Evolutionary conservation across 2,329 filamentous ascomycete species (phyloP).

Genomic region (Stagonosporopsis vannaccii): DNA sequence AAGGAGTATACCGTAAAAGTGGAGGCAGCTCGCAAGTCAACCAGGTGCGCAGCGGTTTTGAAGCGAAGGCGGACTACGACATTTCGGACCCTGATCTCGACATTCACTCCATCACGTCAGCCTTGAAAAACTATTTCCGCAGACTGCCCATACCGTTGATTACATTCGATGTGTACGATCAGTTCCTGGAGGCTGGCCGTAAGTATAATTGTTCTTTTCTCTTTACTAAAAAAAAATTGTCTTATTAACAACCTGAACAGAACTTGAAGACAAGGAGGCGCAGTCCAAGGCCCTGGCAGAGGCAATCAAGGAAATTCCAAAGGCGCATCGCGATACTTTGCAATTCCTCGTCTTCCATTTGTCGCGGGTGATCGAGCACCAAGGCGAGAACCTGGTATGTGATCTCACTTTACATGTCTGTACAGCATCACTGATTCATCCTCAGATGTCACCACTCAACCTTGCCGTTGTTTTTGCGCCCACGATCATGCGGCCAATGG

Average conservation of each 20-base stretch:
- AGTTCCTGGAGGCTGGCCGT: conserved; percentile 81
- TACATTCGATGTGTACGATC: conserved; percentile 91
- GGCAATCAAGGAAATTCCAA: conserved; percentile 80
- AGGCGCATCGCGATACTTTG: conserved; percentile 84
- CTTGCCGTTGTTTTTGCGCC: conserved; percentile 96
- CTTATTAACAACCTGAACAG: conserved; percentile 49
- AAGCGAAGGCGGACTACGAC: conserved; percentile 83
- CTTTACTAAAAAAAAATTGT: too few species aligned
- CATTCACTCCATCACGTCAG: conserved; percentile 94
- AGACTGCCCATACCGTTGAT: conserved; percentile 88
- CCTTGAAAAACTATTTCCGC: conserved; percentile 96
- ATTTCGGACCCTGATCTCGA: conserved; percentile 93
- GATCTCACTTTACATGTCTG: neutral
- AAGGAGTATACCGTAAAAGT: conserved; percentile 98
- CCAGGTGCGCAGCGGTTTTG: conserved; percentile 88
- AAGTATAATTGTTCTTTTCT: conserved; percentile 49
- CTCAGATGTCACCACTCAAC: conserved; percentile 92
- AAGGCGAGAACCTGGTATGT: conserved; percentile 82
- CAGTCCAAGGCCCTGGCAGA: conserved; percentile 68
- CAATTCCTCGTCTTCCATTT: conserved; percentile 96
- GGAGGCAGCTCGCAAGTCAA: conserved; percentile 92
- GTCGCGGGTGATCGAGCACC: conserved; percentile 80
- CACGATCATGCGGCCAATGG: conserved; percentile 92
- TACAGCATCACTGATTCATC: conserved; percentile 21
- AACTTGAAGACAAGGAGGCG: conserved; percentile 64